Evolutionary conservation across 139 green algal genomes (phyloP), one percentile per base, ranked within the genome.

Genomic region (Diplosphaera chodatii): DNA sequence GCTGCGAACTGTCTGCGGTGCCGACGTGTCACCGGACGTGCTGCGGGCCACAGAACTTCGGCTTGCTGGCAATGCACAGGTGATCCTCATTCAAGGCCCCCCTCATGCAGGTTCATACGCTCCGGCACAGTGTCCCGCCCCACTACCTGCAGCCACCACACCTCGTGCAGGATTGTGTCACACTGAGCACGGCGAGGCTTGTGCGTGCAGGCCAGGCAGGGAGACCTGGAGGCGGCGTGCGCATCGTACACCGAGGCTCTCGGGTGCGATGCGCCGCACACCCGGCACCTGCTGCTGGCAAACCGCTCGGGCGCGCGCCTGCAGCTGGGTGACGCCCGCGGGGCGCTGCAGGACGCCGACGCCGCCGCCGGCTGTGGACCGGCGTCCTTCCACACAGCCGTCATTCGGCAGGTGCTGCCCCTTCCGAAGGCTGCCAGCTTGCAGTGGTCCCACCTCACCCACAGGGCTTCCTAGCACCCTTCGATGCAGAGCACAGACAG

Each of bases 41-140:
- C 67, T 74, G 63, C 72, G 64, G 18, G 74, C 78, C 10, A 84
- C 78, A 18, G 73, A 90, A 74, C 68, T 88, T 63, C 82, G 85
- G 18, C 64, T 90, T 30, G 76, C 85, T 6, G 85, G 85, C 67
- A 90, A 90, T 27, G 66, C 63, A 0, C 66, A 73, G n/a, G 83
- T 76, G n/a, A n/a, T n/a, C n/a, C n/a, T n/a, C n/a, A n/a, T n/a
- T n/a, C n/a, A n/a, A n/a, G n/a, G n/a, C n/a, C n/a, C n/a, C n/a
- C n/a, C n/a, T n/a, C n/a, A n/a, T n/a, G n/a, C n/a, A n/a, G n/a
- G n/a, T n/a, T n/a, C n/a, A n/a, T n/a, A n/a, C n/a, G n/a, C n/a
- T n/a, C n/a, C n/a, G n/a, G n/a, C n/a, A n/a, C n/a, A n/a, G n/a
- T n/a, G n/a, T n/a, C n/a, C n/a, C n/a, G n/a, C n/a, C n/a, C n/a